Conservation (phyloP, 176 grass and related monocot species). For the Juncus inflexus region DNA sequence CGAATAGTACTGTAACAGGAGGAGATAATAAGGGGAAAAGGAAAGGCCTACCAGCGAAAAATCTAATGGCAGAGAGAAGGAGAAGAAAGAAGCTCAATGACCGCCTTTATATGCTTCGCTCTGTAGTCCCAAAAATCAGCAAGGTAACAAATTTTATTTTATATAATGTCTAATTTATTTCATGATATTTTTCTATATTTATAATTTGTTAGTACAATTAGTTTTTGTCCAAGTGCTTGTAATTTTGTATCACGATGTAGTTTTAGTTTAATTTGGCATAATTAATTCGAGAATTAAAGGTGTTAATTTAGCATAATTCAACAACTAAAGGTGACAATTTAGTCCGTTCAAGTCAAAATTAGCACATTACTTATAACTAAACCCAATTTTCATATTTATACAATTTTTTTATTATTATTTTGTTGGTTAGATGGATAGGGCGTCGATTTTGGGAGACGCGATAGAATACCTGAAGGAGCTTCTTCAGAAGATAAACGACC, state of each 20-base stretch:
- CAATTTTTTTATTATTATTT: slow-evolving; percentile 3
- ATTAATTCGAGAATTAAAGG: not conserved
- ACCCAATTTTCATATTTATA: not conserved
- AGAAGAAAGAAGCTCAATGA: slow-evolving; percentile 99
- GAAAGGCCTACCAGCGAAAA: slow-evolving; percentile 96
- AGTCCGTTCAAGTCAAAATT: too few relatives aligned
- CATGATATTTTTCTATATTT: too few relatives aligned
- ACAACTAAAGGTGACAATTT: not conserved
- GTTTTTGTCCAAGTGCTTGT: not conserved
- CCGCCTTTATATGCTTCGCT: slow-evolving; percentile 96
- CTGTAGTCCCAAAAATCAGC: slow-evolving; percentile 98
- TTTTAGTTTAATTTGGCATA: not conserved
- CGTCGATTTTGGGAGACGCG: slow-evolving; percentile 88
- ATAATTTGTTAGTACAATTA: too few relatives aligned
- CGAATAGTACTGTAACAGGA: slow-evolving; percentile 64
- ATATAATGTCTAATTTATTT: too few relatives aligned
- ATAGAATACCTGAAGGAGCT: slow-evolving; percentile 98
- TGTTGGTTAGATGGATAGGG: slow-evolving; percentile 83
- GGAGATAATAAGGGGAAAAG: slow-evolving; percentile 75
- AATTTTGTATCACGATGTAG: not conserved
- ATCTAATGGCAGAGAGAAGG: slow-evolving; percentile 95
- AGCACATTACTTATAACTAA: too few relatives aligned
- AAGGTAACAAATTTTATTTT: slow-evolving; percentile 61
- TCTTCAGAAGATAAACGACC: slow-evolving; percentile 81
- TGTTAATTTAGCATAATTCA: too few relatives aligned